Evolutionary conservation across 208 protist genomes (phyloP).

Genomic region (Acanthamoeba divionensis): DNA sequence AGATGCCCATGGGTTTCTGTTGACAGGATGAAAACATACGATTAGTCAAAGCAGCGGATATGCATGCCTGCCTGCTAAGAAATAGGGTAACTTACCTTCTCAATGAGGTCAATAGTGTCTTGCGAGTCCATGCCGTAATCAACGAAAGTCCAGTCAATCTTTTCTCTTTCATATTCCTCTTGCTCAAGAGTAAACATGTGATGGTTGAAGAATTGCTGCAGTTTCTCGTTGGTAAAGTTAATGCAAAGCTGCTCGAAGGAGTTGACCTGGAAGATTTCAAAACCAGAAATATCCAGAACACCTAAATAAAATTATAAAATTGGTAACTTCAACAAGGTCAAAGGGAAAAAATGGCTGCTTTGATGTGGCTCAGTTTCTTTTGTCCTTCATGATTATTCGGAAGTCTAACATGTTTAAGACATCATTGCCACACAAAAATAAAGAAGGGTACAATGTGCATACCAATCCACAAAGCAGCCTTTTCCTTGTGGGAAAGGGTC

Average conservation of each 20-base stretch:
- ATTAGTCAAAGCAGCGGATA: too few relatives aligned
- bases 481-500: conserved; percentile 25
- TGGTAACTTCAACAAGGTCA: too few relatives aligned
- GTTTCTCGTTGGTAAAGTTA: conserved; percentile 83
- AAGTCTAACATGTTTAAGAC: too few relatives aligned
- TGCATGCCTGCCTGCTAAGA: too few relatives aligned
- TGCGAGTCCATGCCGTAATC: conserved; percentile 76
- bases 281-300: conserved; percentile 91
- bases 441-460: too few relatives aligned
- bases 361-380: too few relatives aligned
- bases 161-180: conserved; percentile 75
- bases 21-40: too few relatives aligned
- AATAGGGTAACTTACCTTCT: too few relatives aligned
- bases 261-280: conserved; percentile 89
- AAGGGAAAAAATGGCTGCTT: too few relatives aligned
- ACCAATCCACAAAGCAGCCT: conserved; percentile 25
- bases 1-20: conserved; percentile 67
- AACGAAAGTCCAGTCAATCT: conserved; percentile 77
- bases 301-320: too few relatives aligned
- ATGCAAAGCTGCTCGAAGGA: conserved; percentile 84
- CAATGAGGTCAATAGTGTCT: conserved; percentile 70
- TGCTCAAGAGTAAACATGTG: conserved; percentile 83
- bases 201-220: conserved; percentile 85
- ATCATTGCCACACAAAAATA: too few relatives aligned
- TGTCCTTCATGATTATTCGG: too few relatives aligned